Evolutionary conservation across 2,329 filamentous ascomycete genomes (phyloP).

Genomic region (Xylariaceae sp.): DNA sequence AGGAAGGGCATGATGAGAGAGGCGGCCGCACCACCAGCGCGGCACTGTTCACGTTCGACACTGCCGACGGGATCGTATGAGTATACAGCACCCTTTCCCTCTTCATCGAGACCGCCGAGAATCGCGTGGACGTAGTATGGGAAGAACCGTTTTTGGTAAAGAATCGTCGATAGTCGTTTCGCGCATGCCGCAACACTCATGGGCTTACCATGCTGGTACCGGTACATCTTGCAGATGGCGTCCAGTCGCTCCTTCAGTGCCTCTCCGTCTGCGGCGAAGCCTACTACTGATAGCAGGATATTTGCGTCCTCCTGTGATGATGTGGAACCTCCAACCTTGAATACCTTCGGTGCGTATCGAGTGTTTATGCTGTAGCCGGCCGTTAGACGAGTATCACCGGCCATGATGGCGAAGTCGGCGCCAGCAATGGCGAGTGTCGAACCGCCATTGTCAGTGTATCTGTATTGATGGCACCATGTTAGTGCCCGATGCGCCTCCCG

Average conservation of each 20-base stretch:
- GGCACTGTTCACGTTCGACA: slow-evolving; percentile 95
- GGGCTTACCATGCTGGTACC: slow-evolving; percentile 93
- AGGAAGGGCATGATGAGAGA: slow-evolving; percentile 98
- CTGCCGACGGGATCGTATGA: slow-evolving; percentile 97
- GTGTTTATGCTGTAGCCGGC: slow-evolving; percentile 99
- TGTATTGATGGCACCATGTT: slow-evolving; percentile 33
- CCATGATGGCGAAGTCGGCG: slow-evolving; percentile 90
- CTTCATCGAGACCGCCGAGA: slow-evolving; percentile 87
- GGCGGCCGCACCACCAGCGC: slow-evolving; percentile 84
- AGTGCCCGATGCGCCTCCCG: background rate
- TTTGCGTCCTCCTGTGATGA: slow-evolving; percentile 78
- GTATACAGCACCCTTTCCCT: slow-evolving; percentile 90
- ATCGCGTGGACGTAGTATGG: slow-evolving; percentile 97
- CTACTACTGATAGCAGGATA: slow-evolving; percentile 88
- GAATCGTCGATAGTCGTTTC: slow-evolving; percentile 87
- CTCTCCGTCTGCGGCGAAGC: slow-evolving; percentile 90
- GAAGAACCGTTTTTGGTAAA: slow-evolving; percentile 98
- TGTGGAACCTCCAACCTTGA: slow-evolving; percentile 90
- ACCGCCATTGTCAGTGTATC: slow-evolving; percentile 96
- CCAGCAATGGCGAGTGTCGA: slow-evolving; percentile 94
- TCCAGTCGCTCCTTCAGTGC: slow-evolving; percentile 92
- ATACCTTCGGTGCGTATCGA: slow-evolving; percentile 89
- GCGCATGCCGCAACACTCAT: slow-evolving; percentile 94
- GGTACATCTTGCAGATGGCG: slow-evolving; percentile 96
- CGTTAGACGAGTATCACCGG: slow-evolving; percentile 92